These are phyloP conservation scores for Pichia kudriavzevii DNA, from an alignment of 1,139 yeast species.

Conservation along the genomic window DNA sequence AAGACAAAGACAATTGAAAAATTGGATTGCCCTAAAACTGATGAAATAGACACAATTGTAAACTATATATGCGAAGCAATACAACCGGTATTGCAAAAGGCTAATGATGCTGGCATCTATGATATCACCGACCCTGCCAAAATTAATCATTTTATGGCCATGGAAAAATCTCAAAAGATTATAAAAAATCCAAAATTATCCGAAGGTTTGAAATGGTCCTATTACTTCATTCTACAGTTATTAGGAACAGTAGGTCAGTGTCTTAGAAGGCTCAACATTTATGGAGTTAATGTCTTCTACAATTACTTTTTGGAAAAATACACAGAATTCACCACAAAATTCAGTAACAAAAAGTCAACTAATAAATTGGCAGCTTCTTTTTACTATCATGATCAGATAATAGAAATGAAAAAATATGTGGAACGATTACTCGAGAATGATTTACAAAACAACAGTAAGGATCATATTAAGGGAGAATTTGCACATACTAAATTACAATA, in stretches of 20 bases:
- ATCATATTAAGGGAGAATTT: conserved; percentile 22
- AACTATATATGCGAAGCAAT: conserved; percentile 53
- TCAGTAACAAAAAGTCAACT: conserved; percentile 40
- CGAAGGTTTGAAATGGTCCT: conserved; percentile 68
- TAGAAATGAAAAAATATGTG: conserved; percentile 37
- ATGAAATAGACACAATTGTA: conserved; percentile 46
- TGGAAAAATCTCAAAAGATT: conserved; percentile 59
- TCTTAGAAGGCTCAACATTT: conserved; percentile 59
- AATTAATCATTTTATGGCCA: conserved; percentile 64
- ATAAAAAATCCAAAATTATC: conserved; percentile 44
- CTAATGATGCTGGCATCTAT: conserved; percentile 56
- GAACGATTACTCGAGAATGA: conserved; percentile 34
- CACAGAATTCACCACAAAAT: conserved; percentile 52
- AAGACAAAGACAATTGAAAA: conserved; percentile 60
- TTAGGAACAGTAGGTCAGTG: conserved; percentile 73
- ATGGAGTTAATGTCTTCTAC: conserved; percentile 76
- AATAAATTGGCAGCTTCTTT: conserved; percentile 58
- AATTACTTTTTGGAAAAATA: conserved; percentile 53
- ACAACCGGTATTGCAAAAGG: conserved; percentile 54
- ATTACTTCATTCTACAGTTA: conserved; percentile 51
- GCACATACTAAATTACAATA: conserved; percentile 74
- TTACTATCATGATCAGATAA: conserved; percentile 44
- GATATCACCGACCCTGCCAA: conserved; percentile 56
- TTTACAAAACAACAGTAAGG: conserved; percentile 28
- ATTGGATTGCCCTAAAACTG: conserved; percentile 45